A percentile compares a stretch with the other conserved stretches of the same genome.
Evolutionary conservation across 2,329 filamentous ascomycete genomes (phyloP).

Genomic region (Zymoseptoria passerinii): DNA sequence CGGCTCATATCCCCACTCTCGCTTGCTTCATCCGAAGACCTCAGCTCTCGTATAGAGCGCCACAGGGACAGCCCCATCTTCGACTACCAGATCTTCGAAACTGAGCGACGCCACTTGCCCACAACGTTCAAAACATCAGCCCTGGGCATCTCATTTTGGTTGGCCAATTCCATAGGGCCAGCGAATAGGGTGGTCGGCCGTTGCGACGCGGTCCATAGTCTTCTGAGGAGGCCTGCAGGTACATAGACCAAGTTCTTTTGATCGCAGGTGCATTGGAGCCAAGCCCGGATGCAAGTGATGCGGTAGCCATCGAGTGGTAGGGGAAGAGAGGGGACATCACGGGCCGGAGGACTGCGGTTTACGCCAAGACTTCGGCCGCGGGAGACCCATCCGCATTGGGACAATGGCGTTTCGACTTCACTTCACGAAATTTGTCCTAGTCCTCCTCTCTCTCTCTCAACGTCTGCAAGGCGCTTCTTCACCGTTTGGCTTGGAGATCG

Average conservation of each 20-base stretch:
- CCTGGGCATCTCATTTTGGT: background rate
- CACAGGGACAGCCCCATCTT: background rate
- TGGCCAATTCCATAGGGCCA: background rate
- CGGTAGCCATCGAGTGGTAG: background rate
- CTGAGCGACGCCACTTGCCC: background rate
- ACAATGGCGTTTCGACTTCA: background rate
- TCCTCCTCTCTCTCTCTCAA: background rate
- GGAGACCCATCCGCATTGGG: background rate
- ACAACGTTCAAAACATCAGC: background rate
- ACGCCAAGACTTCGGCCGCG: background rate
- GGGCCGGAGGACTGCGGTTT: background rate
- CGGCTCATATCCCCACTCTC: background rate
- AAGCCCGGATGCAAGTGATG: background rate
- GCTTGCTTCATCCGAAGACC: background rate
- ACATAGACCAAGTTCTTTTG: background rate
- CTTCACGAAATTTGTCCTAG: background rate
- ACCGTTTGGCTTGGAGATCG: background rate
- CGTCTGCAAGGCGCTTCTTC: background rate
- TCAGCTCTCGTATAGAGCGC: background rate
- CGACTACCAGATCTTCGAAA: background rate
- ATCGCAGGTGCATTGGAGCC: background rate
- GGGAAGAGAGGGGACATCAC: background rate
- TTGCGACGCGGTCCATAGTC: background rate
- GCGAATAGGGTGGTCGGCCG: background rate
- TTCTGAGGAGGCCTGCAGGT: no score